Evolutionary conservation across 202 grass and related monocot species (phyloP), one percentile per base, ranked within the genome.

Genomic region (Digitaria exilis): DNA sequence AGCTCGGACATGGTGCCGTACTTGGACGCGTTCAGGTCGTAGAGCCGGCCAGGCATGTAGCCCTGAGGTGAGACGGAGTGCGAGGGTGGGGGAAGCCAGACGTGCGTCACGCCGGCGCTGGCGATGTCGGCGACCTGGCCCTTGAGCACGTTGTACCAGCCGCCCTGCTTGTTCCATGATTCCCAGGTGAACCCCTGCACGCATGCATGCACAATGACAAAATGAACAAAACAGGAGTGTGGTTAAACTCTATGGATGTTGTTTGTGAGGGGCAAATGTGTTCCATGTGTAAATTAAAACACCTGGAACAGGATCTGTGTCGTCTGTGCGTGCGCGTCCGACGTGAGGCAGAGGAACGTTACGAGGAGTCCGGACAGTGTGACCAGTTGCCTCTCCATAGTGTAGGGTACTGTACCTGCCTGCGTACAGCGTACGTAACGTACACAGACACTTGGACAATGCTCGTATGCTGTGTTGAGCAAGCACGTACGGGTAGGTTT

Each of bases 101-200:
- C 84, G 61, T 84, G 91, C 3, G 94, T 97, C 13, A 70, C 89
- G 9, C 94, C 79, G 10, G 94, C 3, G 48, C 52, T 9, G 65
- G 94, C 91, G 52, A 97, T 93, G 75, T 89, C 84, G 58, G 73
- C 44, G 0, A 89, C 87, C 12, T 28, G 84, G 0, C 65, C 81
- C 54, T 42, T 78, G 26, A 97, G 84, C 46, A 75, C 72, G 61
- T 91, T 93, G 46, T 97, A 97, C 88, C 90, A 97, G 4, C 94
- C 88, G 1, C 91, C 94, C 48, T 93, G 85, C 45, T 93, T 93
- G 70, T 79, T 97, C 86, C 91, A 97, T 9, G 94, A 97, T 29
- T 93, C 91, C 91, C 94, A 97, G 70, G 93, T 97, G 37, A 97
- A 97, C 0, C 91, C 94, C 91, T 94, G 31, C 60, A 83, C 4